Conservation (phyloP, 73 alveolate genomes). For the Blepharisma japonicum region DNA sequence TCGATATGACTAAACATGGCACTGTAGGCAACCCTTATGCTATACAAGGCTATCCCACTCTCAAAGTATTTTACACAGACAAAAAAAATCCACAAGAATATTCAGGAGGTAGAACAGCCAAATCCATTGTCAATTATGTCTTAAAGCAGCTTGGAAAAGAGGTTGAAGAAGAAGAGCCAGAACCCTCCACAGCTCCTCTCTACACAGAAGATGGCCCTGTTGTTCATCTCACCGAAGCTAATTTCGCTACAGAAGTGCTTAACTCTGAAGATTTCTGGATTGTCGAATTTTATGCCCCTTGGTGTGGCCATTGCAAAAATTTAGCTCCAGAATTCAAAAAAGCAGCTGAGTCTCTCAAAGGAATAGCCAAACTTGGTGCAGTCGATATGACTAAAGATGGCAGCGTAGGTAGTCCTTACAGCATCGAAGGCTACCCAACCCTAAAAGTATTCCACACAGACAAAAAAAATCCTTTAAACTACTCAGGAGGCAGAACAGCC, state of each 20-base stretch:
- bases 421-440: conserved; percentile 83
- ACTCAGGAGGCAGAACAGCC: conserved; percentile 68
- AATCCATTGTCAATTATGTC: conserved; percentile 73
- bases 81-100: conserved; percentile 76
- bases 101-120: conserved; percentile 81
- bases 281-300: conserved; percentile 84
- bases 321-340: conserved; percentile 94
- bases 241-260: conserved; percentile 63
- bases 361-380: conserved; percentile 89
- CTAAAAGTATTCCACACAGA: conserved; percentile 74
- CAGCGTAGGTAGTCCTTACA: conserved; percentile 60
- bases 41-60: conserved; percentile 93
- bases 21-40: conserved; percentile 75
- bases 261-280: conserved; percentile 69
- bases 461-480: conserved; percentile 61
- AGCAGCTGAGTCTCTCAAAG: conserved; percentile 86
- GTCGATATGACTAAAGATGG: conserved; percentile 68
- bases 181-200: conserved; percentile 4
- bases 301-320: conserved; percentile 96
- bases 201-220: conserved; percentile 55
- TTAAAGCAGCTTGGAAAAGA: conserved; percentile 36
- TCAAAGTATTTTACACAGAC: conserved; percentile 82
- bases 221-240: conserved; percentile 51
- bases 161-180: no score
- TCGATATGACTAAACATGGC: conserved; percentile 67